Evolutionary conservation across 805 yeast genomes (phyloP).

Genomic region (Starmerella bombi): DNA sequence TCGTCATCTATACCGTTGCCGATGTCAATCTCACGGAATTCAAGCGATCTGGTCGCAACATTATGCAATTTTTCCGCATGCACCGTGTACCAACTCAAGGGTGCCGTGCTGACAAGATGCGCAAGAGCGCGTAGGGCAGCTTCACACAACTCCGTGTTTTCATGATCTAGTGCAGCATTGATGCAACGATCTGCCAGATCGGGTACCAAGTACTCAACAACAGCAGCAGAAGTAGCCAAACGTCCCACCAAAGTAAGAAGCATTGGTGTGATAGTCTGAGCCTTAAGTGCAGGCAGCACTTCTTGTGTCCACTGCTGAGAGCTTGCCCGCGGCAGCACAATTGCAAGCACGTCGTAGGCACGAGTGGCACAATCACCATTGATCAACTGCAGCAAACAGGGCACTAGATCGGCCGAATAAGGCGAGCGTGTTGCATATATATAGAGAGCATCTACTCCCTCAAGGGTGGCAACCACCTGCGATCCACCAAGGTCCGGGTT

Average conservation of each 20-base stretch:
- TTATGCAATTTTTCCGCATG: background rate
- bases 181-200: conserved; percentile 22
- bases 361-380: background rate
- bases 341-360: conserved; percentile 23
- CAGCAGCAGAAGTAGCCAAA: background rate
- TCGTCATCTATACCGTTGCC: background rate
- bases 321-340: conserved; percentile 18
- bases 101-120: conserved; percentile 6
- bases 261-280: background rate
- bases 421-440: background rate
- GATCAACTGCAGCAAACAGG: background rate
- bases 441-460: conserved; percentile 7
- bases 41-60: background rate
- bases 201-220: conserved; percentile 7
- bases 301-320: conserved; percentile 15
- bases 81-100: background rate
- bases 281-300: conserved; percentile 8
- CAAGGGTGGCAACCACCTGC: conserved; percentile 2
- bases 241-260: background rate
- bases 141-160: conserved; percentile 35
- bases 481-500: background rate
- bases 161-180: conserved; percentile 12
- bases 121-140: conserved; percentile 35
- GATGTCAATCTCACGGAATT: background rate
- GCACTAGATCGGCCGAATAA: background rate